Percentiles rank a stretch among this genome's conserved stretches.
Evolutionary conservation across 2,329 filamentous ascomycete species (phyloP).

Genomic region (Claviceps africana): DNA sequence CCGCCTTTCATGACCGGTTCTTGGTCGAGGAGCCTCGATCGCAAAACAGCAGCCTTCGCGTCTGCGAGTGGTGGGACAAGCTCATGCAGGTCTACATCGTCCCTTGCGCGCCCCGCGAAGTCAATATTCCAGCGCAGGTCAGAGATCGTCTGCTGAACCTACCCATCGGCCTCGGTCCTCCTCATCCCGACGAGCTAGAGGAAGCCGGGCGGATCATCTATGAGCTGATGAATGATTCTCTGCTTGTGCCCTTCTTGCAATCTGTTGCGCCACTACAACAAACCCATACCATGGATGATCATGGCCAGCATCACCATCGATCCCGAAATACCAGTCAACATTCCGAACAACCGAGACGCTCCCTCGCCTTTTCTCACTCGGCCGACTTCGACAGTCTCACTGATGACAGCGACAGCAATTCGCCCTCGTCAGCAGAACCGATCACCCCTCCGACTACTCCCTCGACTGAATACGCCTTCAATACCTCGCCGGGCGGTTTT

Average conservation of each 20-base stretch:
- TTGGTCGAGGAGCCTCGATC: constrained; percentile 23
- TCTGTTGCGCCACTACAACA: constrained; percentile 30
- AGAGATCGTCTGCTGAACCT: constrained; percentile 61
- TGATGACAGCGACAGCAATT: constrained; percentile 52
- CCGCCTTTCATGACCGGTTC: constrained; percentile 38
- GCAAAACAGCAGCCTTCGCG: constrained; percentile 42
- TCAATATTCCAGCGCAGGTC: constrained; percentile 78
- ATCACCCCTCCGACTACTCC: constrained; percentile 66
- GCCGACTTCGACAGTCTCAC: constrained; percentile 38
- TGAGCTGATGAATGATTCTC: constrained; percentile 95
- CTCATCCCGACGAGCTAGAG: constrained; percentile 61
- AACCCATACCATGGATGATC: constrained; percentile 22
- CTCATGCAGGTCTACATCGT: constrained; percentile 82
- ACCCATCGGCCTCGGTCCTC: constrained; percentile 45
- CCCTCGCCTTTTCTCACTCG: constrained; percentile 31
- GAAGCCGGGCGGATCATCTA: constrained; percentile 78
- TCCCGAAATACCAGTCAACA: constrained; percentile 2
- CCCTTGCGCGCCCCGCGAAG: constrained; percentile 71
- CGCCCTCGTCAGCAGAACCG: constrained; percentile 41
- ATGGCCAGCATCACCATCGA: constrained; percentile 20
- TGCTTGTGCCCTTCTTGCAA: constrained; percentile 83
- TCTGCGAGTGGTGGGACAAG: constrained; percentile 74
- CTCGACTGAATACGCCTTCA: constrained; percentile 44
- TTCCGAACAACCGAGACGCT: constrained; percentile 9
- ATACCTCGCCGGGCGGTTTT: constrained; percentile 36